phyloP scores from a whole-genome alignment of 352 stramenopile species.

The Globisporangium spinosum region DNA sequence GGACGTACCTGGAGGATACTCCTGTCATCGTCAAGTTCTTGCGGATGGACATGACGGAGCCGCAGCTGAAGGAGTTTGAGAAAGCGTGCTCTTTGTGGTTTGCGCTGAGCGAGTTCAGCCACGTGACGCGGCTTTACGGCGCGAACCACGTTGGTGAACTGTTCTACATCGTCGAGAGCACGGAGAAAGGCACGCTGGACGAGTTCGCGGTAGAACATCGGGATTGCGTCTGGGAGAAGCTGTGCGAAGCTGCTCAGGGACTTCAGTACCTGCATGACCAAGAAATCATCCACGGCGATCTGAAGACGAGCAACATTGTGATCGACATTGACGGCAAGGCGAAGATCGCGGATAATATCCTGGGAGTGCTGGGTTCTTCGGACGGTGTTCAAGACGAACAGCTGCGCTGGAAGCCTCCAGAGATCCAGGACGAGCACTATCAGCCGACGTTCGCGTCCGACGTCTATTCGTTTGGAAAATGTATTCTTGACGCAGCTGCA shows the following conservation, averaged over 20 bases:
- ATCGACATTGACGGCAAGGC: background rate
- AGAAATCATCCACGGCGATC: background rate
- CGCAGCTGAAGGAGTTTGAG: background rate
- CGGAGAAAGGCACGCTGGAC: background rate
- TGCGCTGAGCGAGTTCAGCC: background rate
- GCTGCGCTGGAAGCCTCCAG: background rate
- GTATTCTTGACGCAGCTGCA: background rate
- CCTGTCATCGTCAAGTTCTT: conserved; percentile 5
- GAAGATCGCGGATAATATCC: conserved; percentile 9
- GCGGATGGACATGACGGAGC: background rate
- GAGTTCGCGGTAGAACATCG: background rate
- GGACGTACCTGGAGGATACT: background rate
- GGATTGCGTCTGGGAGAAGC: conserved; percentile 1
- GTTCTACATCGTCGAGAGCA: conserved; percentile 6
- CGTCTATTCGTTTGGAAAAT: conserved; percentile 4
- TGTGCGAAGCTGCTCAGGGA: conserved; percentile 3
- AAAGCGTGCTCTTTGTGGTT: conserved; percentile 1
- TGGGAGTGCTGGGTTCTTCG: background rate
- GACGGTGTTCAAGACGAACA: background rate
- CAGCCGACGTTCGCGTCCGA: conserved; percentile 3
- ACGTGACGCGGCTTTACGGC: conserved; percentile 5
- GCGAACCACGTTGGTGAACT: conserved; percentile 11
- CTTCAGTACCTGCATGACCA: conserved; percentile 11
- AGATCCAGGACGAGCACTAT: background rate
- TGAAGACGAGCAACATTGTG: background rate